phyloP scores from a whole-genome alignment of 768 basidiomycete species.

The Atractiella rhizophila region DNA sequence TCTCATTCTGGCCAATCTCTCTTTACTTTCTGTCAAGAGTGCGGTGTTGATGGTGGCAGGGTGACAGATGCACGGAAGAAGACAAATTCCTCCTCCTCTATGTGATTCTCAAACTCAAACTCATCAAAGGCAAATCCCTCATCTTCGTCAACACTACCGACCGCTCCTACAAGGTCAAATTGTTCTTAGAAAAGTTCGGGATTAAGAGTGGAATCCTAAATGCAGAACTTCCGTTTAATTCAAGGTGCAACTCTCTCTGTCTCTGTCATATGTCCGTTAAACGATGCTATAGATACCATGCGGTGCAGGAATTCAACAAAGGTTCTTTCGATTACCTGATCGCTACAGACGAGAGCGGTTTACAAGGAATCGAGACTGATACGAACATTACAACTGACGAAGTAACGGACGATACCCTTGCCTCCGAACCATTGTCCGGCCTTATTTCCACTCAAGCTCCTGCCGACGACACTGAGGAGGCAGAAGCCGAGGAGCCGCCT shows the following conservation, averaged over 20 bases:
- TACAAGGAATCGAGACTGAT: constrained; percentile 30
- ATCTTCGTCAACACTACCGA: constrained; percentile 92
- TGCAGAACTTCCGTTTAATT: constrained; percentile 81
- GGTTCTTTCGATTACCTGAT: constrained; percentile 98
- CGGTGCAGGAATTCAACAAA: constrained; percentile 94
- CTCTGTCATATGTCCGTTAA: neutral
- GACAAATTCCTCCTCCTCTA: constrained; percentile 94
- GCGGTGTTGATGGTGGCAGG: neutral
- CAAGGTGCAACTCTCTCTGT: constrained; percentile 30
- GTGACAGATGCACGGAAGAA: constrained; percentile 62
- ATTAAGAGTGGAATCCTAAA: constrained; percentile 90
- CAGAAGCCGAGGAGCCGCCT: neutral
- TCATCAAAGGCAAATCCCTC: constrained; percentile 86
- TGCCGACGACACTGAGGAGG: neutral
- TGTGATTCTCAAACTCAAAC: constrained; percentile 83
- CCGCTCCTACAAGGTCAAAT: constrained; percentile 74
- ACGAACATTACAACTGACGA: constrained; percentile 23
- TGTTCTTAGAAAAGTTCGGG: constrained; percentile 95
- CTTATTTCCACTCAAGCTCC: constrained; percentile 16
- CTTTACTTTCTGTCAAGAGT: neutral
- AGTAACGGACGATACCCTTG: constrained; percentile 9
- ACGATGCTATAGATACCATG: constrained; percentile 77
- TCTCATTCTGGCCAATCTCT: neutral
- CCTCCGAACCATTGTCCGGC: too few relatives aligned
- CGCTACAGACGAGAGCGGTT: constrained; percentile 70